These are phyloP conservation scores for Leccinum variicolor DNA, from an alignment of 768 basidiomycete genomes.

Conservation along the genomic window DNA sequence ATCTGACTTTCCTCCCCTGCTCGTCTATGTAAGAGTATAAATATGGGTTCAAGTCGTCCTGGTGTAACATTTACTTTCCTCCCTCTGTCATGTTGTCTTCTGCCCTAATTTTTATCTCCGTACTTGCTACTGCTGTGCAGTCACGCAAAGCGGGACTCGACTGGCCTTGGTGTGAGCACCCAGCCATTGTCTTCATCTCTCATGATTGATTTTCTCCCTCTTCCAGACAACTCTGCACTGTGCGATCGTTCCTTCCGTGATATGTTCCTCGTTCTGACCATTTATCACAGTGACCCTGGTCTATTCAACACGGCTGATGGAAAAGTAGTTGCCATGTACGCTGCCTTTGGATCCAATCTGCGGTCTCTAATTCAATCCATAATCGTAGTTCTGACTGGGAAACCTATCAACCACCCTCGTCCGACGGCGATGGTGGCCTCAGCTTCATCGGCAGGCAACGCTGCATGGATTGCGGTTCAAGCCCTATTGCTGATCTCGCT, in stretches of 20 bases:
- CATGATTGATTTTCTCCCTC: not conserved
- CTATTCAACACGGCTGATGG: constrained; percentile 31
- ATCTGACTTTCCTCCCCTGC: not conserved
- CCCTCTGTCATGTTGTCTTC: constrained; percentile 19
- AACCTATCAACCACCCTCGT: constrained; percentile 33
- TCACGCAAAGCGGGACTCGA: constrained; percentile 37
- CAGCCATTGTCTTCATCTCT: not conserved
- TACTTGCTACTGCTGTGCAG: constrained; percentile 19
- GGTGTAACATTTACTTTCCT: not conserved
- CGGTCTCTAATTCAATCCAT: not conserved
- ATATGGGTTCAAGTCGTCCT: not conserved
- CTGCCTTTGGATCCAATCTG: not conserved
- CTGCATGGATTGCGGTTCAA: constrained; percentile 35
- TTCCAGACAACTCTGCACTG: constrained; percentile 29
- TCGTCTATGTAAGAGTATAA: not conserved
- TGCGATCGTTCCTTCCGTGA: constrained; percentile 9
- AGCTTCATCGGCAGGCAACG: constrained; percentile 40
- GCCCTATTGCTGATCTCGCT: constrained; percentile 31
- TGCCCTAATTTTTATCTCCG: constrained; percentile 13
- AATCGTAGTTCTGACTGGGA: constrained; percentile 35
- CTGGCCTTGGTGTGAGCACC: constrained; percentile 34
- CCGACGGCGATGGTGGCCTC: constrained; percentile 35
- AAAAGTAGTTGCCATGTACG: constrained; percentile 34
- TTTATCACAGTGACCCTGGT: constrained; percentile 23
- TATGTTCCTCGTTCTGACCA: not conserved